Evolutionary conservation across 1,284 basidiomycete species (phyloP).

Genomic region (Cryptococcus depauperatus): DNA sequence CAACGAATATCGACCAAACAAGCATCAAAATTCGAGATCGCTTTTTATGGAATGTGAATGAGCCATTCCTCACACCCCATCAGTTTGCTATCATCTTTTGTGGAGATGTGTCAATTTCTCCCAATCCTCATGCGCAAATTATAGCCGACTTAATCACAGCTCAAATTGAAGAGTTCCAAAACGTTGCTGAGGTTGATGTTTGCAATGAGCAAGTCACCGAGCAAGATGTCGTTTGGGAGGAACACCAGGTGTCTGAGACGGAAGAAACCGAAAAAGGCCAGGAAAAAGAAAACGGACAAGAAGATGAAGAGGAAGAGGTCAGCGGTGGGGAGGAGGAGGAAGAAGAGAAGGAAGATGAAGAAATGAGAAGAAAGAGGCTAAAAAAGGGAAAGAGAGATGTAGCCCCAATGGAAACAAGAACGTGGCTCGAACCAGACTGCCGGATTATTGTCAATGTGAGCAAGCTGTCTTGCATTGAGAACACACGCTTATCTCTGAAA

Average conservation of each 20-base stretch:
- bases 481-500: constrained; percentile 9
- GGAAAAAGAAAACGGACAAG: background rate
- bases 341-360: background rate
- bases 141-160: constrained; percentile 78
- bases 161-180: constrained; percentile 81
- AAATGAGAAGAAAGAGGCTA: constrained; percentile 1
- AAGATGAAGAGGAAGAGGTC: background rate
- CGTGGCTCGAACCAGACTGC: constrained; percentile 63
- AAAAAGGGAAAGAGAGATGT: constrained; percentile 17
- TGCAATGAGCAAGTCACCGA: constrained; percentile 31
- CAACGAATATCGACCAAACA: constrained; percentile 31
- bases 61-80: constrained; percentile 65
- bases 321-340: background rate
- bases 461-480: constrained; percentile 12
- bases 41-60: constrained; percentile 93
- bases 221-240: constrained; percentile 36
- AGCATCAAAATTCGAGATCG: constrained; percentile 79
- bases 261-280: constrained; percentile 3
- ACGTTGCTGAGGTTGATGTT: constrained; percentile 60
- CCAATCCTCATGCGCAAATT: constrained; percentile 60
- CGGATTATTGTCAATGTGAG: constrained; percentile 81
- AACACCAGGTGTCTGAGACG: constrained; percentile 17
- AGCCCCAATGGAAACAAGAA: too few relatives aligned
- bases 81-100: constrained; percentile 80
- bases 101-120: constrained; percentile 72